phyloP scores from a whole-genome alignment of 176 grass and related monocot species.

The Thinopyrum elongatum region DNA sequence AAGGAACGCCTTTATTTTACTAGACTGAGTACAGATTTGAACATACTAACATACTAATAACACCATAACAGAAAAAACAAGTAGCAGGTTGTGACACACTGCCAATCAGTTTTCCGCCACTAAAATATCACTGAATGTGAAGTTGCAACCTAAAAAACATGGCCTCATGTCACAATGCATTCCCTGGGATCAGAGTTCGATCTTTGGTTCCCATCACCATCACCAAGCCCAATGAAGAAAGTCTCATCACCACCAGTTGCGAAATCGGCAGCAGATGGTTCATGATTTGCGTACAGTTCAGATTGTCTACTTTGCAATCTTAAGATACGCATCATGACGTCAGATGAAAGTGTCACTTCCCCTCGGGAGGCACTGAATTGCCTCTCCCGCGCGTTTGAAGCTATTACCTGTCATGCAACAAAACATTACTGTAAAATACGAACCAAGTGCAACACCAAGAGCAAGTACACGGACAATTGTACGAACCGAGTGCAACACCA shows the following conservation, averaged over 20 bases:
- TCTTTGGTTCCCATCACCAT: slow-evolving; percentile 26
- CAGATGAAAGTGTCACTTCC: slow-evolving; percentile 42
- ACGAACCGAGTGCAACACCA: not conserved
- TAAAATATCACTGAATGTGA: not conserved
- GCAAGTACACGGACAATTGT: not conserved
- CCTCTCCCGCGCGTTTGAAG: slow-evolving; percentile 53
- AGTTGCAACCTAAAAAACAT: not conserved
- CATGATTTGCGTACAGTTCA: slow-evolving; percentile 32
- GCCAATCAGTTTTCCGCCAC: not conserved
- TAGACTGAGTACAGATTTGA: not conserved
- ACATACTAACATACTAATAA: not conserved
- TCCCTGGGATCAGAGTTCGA: slow-evolving; percentile 62
- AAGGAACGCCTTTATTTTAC: slow-evolving; percentile 14
- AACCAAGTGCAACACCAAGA: not conserved
- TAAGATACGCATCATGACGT: slow-evolving; percentile 72
- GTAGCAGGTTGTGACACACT: not conserved
- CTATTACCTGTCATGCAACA: slow-evolving; percentile 47
- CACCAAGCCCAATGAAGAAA: slow-evolving; percentile 44
- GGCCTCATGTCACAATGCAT: slow-evolving; percentile 52
- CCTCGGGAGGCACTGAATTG: slow-evolving; percentile 30
- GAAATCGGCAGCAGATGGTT: slow-evolving; percentile 19
- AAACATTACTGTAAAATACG: slow-evolving; percentile 3
- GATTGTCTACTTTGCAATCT: slow-evolving; percentile 57
- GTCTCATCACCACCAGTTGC: slow-evolving; percentile 49
- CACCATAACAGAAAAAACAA: not conserved